Base-by-base conservation (phyloP, 495 filamentous ascomycete species). In the Aspergillus incahuasiensis region DNA sequence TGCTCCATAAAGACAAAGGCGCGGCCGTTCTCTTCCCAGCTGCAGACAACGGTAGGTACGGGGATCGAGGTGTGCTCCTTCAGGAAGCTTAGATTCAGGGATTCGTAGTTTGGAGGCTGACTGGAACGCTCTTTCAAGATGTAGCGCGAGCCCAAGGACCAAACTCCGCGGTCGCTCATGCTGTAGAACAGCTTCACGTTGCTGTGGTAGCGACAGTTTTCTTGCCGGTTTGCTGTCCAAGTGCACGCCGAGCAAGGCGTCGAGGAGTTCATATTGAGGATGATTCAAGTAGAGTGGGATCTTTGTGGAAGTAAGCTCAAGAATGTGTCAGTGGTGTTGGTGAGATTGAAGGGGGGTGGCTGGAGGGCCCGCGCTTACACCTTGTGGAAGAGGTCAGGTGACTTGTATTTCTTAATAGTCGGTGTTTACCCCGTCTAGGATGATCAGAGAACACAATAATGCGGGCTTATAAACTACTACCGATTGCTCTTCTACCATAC, bases 101-200 rank as follows among this genome's bases (percentile, higher is more conserved):
- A 57, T 43, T 67, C 59, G 16, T 47, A 51, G 13, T 21, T 49
- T 7, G 41, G 34, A 34, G 19, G 9, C 13, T 35, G 21, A 15
- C 18, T 32, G 42, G 54, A n/a, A 3, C 52, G 25, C 20, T 70
- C 68, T 54, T 70, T 70, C 11, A 60, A 39, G 34, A 68, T 65
- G 15, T 68, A 40, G 3, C 66, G 58, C 34, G 66, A 68, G 19
- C 69, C 69, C 43, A 73, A 44, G 11, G 65, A 64, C 69, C 68
- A 72, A 3, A 60, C 63, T 8, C 68, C 66, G 40, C 69, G 61
- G 19, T 68, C 56, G 54, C 66, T 54, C 15, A 55, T 54, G 9
- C 56, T 64, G 24, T 71, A 71, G 64, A 74, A 72, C 4, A 72
- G 50, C n/a, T 67, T 67, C 21, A 71, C 58, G 30, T 63, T 51